phyloP scores from a whole-genome alignment of 2,329 filamentous ascomycete genomes.

The Mariannaea elegans region DNA sequence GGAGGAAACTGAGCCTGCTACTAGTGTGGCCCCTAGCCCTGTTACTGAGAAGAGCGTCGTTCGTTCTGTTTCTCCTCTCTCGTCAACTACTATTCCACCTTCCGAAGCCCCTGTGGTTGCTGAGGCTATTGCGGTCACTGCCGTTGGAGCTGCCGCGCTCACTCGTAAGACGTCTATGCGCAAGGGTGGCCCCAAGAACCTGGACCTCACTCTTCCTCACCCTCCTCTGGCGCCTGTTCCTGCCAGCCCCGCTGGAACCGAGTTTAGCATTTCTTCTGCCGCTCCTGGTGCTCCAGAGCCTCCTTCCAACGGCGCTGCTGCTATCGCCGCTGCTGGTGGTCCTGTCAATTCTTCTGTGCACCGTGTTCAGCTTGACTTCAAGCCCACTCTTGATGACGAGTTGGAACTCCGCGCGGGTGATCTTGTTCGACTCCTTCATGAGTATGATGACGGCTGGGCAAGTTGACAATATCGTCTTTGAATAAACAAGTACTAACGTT shows the following conservation, averaged over 20 bases:
- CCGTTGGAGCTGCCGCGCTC: conserved; percentile 49
- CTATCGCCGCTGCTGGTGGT: conserved; percentile 70
- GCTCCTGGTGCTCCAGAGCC: conserved; percentile 52
- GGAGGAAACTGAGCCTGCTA: conserved; percentile 42
- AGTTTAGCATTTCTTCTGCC: conserved; percentile 67
- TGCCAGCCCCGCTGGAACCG: conserved; percentile 69
- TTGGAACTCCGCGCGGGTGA: conserved; percentile 82
- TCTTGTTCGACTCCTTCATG: conserved; percentile 87
- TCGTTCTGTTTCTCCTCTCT: conserved; percentile 11
- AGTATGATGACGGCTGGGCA: conserved; percentile 99
- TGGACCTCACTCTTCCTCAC: conserved; percentile 62
- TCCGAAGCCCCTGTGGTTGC: conserved; percentile 41
- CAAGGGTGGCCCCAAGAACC: conserved; percentile 58
- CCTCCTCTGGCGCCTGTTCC: conserved; percentile 50
- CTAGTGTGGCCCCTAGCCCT: conserved; percentile 43
- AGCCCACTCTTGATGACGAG: conserved; percentile 91
- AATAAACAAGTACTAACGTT: conserved; percentile 42
- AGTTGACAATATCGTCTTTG: conserved; percentile 48
- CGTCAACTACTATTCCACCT: conserved; percentile 1
- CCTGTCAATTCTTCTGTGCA: conserved; percentile 75
- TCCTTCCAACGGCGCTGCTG: conserved; percentile 62
- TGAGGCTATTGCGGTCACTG: conserved; percentile 45
- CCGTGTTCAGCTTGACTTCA: conserved; percentile 94
- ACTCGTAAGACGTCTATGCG: conserved; percentile 66
- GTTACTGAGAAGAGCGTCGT: conserved; percentile 40